A percentile compares a stretch with the other conserved stretches of the same genome.
These are phyloP conservation scores for Pseudomonodictys pantanalensis DNA, from an alignment of 495 filamentous ascomycete species.

Conservation along the genomic window DNA sequence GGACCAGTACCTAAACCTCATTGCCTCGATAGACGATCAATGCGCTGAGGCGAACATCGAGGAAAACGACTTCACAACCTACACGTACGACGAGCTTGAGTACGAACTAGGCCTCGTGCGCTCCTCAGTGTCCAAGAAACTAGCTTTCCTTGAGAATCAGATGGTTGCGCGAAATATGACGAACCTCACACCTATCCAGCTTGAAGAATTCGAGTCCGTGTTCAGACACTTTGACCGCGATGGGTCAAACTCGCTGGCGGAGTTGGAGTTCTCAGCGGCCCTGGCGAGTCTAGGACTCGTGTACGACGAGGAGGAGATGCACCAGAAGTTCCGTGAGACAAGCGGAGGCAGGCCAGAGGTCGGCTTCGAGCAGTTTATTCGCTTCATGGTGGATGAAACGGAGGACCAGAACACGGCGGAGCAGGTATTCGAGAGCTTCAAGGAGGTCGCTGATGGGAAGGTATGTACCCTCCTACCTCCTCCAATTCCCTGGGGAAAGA, in stretches of 20 bases:
- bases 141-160: slow-evolving; percentile 96
- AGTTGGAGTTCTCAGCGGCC: slow-evolving; percentile 92
- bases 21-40: slow-evolving; percentile 76
- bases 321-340: slow-evolving; percentile 80
- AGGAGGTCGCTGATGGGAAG: slow-evolving; percentile 96
- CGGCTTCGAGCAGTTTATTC: slow-evolving; percentile 97
- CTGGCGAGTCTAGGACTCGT: slow-evolving; percentile 89
- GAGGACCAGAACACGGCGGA: slow-evolving; percentile 98
- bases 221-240: slow-evolving; percentile 98
- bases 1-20: slow-evolving; percentile 79
- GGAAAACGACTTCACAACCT: slow-evolving; percentile 98
- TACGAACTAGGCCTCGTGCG: slow-evolving; percentile 93
- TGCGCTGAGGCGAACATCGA: slow-evolving; percentile 97
- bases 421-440: slow-evolving; percentile 95
- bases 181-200: slow-evolving; percentile 93
- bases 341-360: slow-evolving; percentile 71
- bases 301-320: slow-evolving; percentile 95
- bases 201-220: slow-evolving; percentile 96
- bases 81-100: slow-evolving; percentile 90
- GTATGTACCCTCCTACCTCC: slow-evolving; percentile 41
- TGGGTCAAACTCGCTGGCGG: slow-evolving; percentile 80
- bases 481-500: background rate
- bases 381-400: slow-evolving; percentile 97
- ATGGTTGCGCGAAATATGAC: slow-evolving; percentile 97
- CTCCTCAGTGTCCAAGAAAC: slow-evolving; percentile 87